These are phyloP conservation scores for Aspergillus sp. DNA, from an alignment of 2,329 filamentous ascomycete genomes.

Conservation along the genomic window DNA sequence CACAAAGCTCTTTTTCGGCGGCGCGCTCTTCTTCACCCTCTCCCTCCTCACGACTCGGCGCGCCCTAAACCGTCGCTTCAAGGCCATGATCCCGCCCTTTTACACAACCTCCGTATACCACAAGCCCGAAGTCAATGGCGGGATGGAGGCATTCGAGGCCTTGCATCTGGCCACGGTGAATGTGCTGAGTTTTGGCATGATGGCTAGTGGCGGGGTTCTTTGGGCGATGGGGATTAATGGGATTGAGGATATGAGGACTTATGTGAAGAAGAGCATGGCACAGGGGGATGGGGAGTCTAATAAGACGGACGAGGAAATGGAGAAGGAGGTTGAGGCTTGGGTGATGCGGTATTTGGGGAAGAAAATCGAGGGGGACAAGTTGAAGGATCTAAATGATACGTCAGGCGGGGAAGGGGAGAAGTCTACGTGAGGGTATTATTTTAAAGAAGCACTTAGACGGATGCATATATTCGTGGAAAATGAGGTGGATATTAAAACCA, in stretches of 20 bases:
- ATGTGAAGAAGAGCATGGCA: constrained; percentile 58
- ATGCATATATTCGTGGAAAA: background rate
- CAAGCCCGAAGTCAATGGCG: constrained; percentile 56
- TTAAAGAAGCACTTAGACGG: constrained; percentile 3
- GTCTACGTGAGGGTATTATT: background rate
- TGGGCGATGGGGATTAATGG: constrained; percentile 76
- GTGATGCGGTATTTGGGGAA: constrained; percentile 49
- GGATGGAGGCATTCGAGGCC: constrained; percentile 76
- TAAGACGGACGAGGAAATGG: constrained; percentile 47
- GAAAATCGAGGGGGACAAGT: constrained; percentile 45
- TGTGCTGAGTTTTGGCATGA: constrained; percentile 71
- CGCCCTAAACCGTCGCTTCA: constrained; percentile 63
- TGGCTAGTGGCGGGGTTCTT: constrained; percentile 69
- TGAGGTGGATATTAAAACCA: background rate
- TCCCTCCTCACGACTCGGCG: constrained; percentile 72
- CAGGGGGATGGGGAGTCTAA: constrained; percentile 47
- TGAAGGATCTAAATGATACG: constrained; percentile 40
- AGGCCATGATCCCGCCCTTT: constrained; percentile 66
- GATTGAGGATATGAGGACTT: constrained; percentile 63
- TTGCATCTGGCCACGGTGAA: constrained; percentile 86
- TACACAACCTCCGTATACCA: constrained; percentile 56
- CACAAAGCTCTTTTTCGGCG: constrained; percentile 65
- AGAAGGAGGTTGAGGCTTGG: constrained; percentile 57
- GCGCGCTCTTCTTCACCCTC: constrained; percentile 71
- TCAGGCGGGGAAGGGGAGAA: constrained; percentile 27